Base-by-base conservation (phyloP, 768 basidiomycete species). In the Kwoniella botswanensis region DNA sequence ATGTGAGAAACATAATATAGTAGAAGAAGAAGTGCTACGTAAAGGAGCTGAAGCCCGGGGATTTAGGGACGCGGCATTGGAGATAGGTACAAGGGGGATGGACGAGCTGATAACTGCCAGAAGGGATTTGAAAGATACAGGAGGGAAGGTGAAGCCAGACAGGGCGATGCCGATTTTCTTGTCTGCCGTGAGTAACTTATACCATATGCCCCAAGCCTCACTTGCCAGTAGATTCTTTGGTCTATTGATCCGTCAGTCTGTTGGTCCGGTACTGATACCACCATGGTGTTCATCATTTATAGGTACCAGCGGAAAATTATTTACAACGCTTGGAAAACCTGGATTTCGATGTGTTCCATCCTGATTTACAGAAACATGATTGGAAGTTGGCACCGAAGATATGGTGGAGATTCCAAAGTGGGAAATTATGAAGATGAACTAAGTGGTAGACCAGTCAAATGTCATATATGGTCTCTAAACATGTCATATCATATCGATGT, bases 31-130 rank as follows among this genome's bases (percentile, higher is more conserved):
- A 13, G 74, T 83, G 7, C 18, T 86, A 80, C 0, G 91, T 88
- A 70, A 90, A 84, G 50, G 76, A 71, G 42, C 90, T 86, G 46
- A 90, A 82, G 75, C 83, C 13, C 75, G 67, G 35, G 82, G 82
- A 1, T 21, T 83, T 10, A 69, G 71, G 24, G 82, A 83, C 68
- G 81, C 74, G 0, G 74, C 68, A 44, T 80, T 71, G 53, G 79
- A 82, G 68, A 77, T 83, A 18, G 82, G 81, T 15, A 83, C 82
- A 24, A 75, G 82, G 50, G 82, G 82, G 55, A 83, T 83, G 82
- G 82, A 83, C 43, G 82, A 83, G 69, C 56, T 83, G 29, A 83
- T 83, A 53, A 83, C 82, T 43, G 81, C 82, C 18, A 72, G 82
- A 65, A 77, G 81, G 68, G 79, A 83, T 72, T 58, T 80, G 55